Evolutionary conservation across 192 early-diverging fungal species (phyloP).

Genomic region (Chytriomyces hyalinus): DNA sequence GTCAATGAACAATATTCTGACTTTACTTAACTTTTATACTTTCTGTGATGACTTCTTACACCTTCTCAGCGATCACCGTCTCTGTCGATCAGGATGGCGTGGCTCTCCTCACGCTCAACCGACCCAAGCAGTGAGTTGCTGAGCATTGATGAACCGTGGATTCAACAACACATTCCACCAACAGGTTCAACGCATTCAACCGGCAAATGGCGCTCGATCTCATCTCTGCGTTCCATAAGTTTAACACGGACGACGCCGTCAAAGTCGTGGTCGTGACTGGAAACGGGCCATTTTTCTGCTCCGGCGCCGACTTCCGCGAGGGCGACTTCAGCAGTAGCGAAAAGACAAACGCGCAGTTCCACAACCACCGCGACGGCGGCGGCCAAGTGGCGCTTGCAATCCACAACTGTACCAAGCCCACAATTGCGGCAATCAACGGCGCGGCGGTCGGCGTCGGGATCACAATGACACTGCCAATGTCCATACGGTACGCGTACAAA

Average conservation of each 20-base stretch:
- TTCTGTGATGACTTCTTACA: not conserved
- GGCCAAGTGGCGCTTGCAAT: conserved; percentile 30
- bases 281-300: conserved; percentile 33
- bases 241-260: conserved; percentile 35
- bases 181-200: conserved; percentile 18
- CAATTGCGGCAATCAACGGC: conserved; percentile 40
- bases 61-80: not conserved
- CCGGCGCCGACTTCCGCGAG: conserved; percentile 31
- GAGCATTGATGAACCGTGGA: not conserved
- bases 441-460: conserved; percentile 34
- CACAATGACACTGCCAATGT: conserved; percentile 37
- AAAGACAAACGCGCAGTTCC: not conserved
- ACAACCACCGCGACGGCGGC: conserved; percentile 29
- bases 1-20: not conserved
- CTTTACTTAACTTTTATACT: not conserved
- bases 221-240: conserved; percentile 12
- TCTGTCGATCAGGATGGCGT: not conserved
- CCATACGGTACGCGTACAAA: conserved; percentile 29
- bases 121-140: not conserved
- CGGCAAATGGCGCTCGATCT: conserved; percentile 6
- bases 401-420: conserved; percentile 23
- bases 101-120: not conserved
- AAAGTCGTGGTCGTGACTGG: conserved; percentile 41
- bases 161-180: not conserved
- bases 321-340: conserved; percentile 25